Evolutionary conservation across 768 basidiomycete genomes (phyloP).

Genomic region (Tephrocybe rancida): DNA sequence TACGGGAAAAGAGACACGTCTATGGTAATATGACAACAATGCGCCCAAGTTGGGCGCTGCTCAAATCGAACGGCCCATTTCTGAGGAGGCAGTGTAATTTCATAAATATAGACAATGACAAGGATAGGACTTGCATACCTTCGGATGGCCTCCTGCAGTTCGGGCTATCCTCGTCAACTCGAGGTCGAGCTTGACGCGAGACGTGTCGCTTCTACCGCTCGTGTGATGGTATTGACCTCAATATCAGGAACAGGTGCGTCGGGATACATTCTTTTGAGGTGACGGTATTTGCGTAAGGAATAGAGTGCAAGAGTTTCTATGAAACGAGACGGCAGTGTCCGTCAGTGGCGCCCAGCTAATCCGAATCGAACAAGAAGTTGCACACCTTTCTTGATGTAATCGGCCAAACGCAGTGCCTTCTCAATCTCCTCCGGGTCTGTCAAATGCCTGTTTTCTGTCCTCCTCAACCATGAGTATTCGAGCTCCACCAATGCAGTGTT

Average conservation of each 20-base stretch:
- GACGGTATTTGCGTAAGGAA: constrained; percentile 80
- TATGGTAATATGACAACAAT: no score
- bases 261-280: constrained; percentile 75
- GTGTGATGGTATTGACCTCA: constrained; percentile 12
- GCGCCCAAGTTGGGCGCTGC: no score
- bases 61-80: neutral
- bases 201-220: constrained; percentile 9
- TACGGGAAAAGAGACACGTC: no score
- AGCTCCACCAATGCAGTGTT: neutral
- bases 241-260: constrained; percentile 17
- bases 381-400: constrained; percentile 86
- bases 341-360: neutral
- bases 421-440: constrained; percentile 74
- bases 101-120: neutral
- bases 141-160: neutral
- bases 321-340: neutral
- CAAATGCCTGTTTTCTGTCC: constrained; percentile 66
- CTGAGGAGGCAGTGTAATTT: neutral
- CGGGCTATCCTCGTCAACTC: constrained; percentile 1
- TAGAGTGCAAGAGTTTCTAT: constrained; percentile 86
- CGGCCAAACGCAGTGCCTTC: constrained; percentile 70
- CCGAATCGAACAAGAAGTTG: neutral
- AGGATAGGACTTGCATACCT: neutral
- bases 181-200: constrained; percentile 12
- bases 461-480: constrained; percentile 5